Conservation (phyloP, 768 basidiomycete species). For the Tricholoma furcatifolium region DNA sequence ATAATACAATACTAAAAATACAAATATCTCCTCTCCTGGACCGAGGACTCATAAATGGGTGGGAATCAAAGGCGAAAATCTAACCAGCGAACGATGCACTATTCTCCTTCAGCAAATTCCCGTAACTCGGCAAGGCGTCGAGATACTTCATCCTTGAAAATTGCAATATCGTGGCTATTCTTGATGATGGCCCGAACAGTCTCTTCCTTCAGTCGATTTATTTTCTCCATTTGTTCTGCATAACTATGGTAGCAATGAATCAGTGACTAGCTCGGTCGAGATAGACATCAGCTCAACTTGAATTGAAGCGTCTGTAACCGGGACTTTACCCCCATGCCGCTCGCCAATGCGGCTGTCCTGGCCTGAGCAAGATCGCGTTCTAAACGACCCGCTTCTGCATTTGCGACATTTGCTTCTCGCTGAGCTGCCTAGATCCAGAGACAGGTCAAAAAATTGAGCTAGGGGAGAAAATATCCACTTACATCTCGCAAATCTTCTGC, state of each 20-base stretch:
- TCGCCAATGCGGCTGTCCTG: conserved; percentile 70
- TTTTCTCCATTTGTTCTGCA: conserved; percentile 76
- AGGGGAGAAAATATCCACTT: conserved; percentile 21
- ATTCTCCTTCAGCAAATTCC: conserved; percentile 52
- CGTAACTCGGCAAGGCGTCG: conserved; percentile 65
- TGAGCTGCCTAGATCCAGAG: conserved; percentile 59
- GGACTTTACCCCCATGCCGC: conserved; percentile 81
- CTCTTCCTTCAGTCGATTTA: conserved; percentile 72
- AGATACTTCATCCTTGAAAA: conserved; percentile 79
- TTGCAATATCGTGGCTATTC: conserved; percentile 79
- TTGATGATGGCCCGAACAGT: conserved; percentile 80
- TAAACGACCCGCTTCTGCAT: conserved; percentile 61
- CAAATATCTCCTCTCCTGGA: no score
- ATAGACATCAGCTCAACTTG: conserved; percentile 45
- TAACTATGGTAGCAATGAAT: conserved; percentile 44
- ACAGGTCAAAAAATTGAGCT: not conserved
- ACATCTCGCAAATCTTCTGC: conserved; percentile 84
- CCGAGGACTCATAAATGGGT: no score
- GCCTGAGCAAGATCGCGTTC: conserved; percentile 76
- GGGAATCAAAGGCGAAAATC: no score
- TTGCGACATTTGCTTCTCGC: conserved; percentile 68
- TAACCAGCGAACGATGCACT: not conserved
- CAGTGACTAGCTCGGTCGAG: not conserved
- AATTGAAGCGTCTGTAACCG: conserved; percentile 76
- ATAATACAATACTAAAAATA: not conserved